These are phyloP conservation scores for Linaria vulgaris DNA, from an alignment of 257 asterid genomes.

Conservation along the genomic window DNA sequence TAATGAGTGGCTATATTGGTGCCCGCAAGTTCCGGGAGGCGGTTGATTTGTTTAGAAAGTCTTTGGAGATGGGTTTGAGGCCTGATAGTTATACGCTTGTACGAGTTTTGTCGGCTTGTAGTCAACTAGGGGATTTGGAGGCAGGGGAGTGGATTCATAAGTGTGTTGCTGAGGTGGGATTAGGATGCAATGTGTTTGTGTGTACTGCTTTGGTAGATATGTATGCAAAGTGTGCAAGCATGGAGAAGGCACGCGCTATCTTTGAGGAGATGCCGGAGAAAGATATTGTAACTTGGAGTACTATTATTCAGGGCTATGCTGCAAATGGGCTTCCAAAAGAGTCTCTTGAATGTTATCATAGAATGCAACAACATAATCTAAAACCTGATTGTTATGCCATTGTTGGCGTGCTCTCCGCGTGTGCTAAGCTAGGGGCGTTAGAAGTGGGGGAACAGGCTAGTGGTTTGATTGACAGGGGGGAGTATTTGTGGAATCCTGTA, in stretches of 20 bases:
- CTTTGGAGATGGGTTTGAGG: constrained; percentile 6
- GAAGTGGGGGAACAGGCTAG: constrained; percentile 14
- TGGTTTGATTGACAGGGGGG: background rate
- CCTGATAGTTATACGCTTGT: constrained; percentile 1
- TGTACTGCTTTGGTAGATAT: background rate
- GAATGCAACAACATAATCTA: constrained; percentile 5
- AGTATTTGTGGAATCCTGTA: background rate
- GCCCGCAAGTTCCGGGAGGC: constrained; percentile 3
- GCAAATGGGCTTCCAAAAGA: constrained; percentile 15
- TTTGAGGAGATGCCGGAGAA: constrained; percentile 10
- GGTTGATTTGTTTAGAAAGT: constrained; percentile 2
- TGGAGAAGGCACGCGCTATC: constrained; percentile 18
- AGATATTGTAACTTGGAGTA: constrained; percentile 18
- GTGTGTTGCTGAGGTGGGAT: background rate
- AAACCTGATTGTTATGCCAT: constrained; percentile 14
- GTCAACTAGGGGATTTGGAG: background rate
- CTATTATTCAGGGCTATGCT: constrained; percentile 13
- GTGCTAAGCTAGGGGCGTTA: constrained; percentile 12
- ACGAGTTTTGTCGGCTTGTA: constrained; percentile 14
- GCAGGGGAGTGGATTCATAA: constrained; percentile 5
- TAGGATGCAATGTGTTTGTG: constrained; percentile 9
- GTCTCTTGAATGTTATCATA: constrained; percentile 5
- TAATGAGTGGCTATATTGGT: background rate
- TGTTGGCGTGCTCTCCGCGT: constrained; percentile 15
- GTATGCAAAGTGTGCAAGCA: constrained; percentile 19